Evolutionary conservation across 768 basidiomycete genomes (phyloP).

Genomic region (Postia placenta): DNA sequence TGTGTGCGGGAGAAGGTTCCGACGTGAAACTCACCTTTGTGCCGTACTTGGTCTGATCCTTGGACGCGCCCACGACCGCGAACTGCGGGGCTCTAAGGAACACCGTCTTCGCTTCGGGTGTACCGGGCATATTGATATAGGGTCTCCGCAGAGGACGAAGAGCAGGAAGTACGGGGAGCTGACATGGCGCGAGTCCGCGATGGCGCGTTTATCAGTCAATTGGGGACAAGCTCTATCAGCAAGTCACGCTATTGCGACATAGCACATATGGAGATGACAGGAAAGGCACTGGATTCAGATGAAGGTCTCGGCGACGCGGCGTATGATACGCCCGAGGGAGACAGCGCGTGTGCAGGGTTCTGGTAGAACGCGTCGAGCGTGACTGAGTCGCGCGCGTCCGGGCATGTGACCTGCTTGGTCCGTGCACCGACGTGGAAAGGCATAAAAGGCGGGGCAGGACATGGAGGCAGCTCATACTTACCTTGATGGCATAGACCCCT

Average conservation of each 20-base stretch:
- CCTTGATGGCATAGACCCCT: conserved; percentile 31
- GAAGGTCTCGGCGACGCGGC: neutral
- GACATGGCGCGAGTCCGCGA: neutral
- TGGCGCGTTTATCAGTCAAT: neutral
- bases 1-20: neutral
- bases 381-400: neutral
- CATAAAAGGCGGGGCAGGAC: conserved; percentile 15
- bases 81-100: conserved; percentile 62
- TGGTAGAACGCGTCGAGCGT: no score
- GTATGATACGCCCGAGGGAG: no score
- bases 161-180: neutral
- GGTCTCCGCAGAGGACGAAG: neutral
- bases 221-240: conserved; percentile 3
- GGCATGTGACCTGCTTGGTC: conserved; percentile 14
- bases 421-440: conserved; percentile 16
- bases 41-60: conserved; percentile 71
- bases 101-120: conserved; percentile 38
- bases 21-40: conserved; percentile 53
- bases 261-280: neutral
- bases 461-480: conserved; percentile 25
- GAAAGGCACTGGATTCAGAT: neutral
- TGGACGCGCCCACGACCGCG: conserved; percentile 82
- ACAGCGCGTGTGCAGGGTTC: no score
- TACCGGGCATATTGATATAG: conserved; percentile 14
- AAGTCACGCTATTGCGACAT: conserved; percentile 3